Conservation (phyloP, 2,329 filamentous ascomycete genomes). For the Penicillium sp. region DNA sequence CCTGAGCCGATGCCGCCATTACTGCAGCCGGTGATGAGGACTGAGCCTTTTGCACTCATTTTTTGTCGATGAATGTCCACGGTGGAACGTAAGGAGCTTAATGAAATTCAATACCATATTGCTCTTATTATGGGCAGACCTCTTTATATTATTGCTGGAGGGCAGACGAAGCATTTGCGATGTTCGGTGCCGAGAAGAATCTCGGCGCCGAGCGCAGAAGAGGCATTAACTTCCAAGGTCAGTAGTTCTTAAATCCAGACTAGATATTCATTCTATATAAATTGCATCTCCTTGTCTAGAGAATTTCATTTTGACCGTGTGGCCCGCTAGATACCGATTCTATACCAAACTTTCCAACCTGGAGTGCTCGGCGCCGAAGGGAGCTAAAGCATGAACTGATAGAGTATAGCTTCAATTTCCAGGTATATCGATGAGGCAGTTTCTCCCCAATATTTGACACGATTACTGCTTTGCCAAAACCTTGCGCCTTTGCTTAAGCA, state of each 20-base stretch:
- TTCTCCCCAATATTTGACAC: no score
- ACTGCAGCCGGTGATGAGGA: not conserved
- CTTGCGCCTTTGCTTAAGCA: slow-evolving; percentile 31
- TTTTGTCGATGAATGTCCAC: not conserved
- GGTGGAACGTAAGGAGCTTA: not conserved
- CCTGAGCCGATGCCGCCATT: not conserved
- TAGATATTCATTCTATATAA: not conserved
- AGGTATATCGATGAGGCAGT: not conserved
- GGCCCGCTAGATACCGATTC: not conserved
- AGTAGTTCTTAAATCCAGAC: not conserved
- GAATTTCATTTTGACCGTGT: no score
- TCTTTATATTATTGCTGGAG: not conserved
- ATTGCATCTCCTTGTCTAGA: not conserved
- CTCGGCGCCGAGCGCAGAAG: not conserved
- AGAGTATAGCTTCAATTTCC: not conserved
- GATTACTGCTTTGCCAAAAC: slow-evolving; percentile 2
- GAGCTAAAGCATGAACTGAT: not conserved
- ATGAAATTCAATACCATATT: not conserved
- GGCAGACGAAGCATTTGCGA: not conserved
- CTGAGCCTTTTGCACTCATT: not conserved
- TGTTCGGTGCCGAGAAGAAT: not conserved
- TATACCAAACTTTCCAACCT: not conserved
- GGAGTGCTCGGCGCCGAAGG: not conserved
- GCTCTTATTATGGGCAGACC: not conserved
- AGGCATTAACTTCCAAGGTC: not conserved